Evolutionary conservation across 306 rosid genomes (phyloP).

Genomic region (Lathyrus aphaca): DNA sequence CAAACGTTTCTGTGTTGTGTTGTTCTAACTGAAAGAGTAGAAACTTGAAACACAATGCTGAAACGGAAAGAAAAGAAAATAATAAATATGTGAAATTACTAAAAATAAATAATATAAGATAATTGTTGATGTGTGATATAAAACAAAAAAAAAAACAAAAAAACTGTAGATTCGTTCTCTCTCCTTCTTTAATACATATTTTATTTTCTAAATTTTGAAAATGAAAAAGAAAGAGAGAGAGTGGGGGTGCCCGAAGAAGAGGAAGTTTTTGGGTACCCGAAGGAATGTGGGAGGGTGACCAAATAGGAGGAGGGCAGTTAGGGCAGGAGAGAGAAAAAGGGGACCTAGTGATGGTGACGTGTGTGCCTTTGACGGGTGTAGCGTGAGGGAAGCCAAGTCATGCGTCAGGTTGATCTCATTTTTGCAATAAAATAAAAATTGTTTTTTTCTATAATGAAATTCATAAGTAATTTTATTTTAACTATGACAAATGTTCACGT

Average conservation of each 20-base stretch:
- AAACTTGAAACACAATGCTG: slow-evolving; percentile 7
- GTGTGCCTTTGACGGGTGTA: background rate
- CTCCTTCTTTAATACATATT: too few relatives aligned
- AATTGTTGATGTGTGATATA: background rate
- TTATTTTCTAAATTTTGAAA: background rate
- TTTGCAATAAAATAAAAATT: too few relatives aligned
- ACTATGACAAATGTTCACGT: too few relatives aligned
- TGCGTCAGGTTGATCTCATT: background rate
- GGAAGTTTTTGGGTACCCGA: background rate
- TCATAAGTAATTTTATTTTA: too few relatives aligned
- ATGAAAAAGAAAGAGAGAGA: background rate
- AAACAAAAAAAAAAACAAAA: background rate
- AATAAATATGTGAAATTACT: slow-evolving; percentile 5
- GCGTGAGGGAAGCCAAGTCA: background rate
- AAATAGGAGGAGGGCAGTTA: background rate
- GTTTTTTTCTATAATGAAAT: too few relatives aligned
- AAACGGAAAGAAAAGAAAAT: slow-evolving; percentile 8
- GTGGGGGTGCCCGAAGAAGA: too few relatives aligned
- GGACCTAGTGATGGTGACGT: background rate
- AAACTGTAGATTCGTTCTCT: background rate
- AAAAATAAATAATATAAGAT: background rate
- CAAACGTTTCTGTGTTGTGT: slow-evolving; percentile 42
- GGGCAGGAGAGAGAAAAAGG: background rate
- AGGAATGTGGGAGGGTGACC: background rate
- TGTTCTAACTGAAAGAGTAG: slow-evolving; percentile 54